Percentiles rank a stretch among this genome's conserved stretches.
Evolutionary conservation across 2,329 filamentous ascomycete species (phyloP).

Genomic region (Exophiala viscosa): DNA sequence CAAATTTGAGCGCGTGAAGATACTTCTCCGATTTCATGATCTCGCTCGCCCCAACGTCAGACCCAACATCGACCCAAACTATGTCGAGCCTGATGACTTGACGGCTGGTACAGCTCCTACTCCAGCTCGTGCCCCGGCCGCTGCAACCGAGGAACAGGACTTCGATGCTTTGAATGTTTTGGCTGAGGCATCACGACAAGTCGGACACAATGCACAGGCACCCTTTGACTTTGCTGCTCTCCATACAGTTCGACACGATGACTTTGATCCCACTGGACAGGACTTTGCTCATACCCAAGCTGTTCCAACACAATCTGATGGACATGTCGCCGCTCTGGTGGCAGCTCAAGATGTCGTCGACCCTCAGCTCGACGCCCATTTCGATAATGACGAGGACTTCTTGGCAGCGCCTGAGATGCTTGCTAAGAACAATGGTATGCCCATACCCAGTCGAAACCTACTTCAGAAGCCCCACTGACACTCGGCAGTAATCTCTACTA

Average conservation of each 20-base stretch:
- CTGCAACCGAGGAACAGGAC: constrained; percentile 50
- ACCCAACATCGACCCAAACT: constrained; percentile 36
- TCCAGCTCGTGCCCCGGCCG: constrained; percentile 25
- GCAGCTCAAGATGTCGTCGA: not conserved
- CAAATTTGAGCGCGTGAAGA: constrained; percentile 69
- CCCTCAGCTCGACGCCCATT: not conserved
- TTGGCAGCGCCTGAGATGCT: not conserved
- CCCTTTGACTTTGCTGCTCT: constrained; percentile 2
- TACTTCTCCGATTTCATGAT: constrained; percentile 68
- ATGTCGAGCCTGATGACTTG: not conserved
- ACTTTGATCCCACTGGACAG: no score
- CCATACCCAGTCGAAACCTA: not conserved
- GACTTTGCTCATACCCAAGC: no score
- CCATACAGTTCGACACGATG: not conserved
- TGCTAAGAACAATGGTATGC: not conserved
- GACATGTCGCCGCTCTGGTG: no score
- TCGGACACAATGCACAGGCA: constrained; percentile 43
- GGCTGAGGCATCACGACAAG: constrained; percentile 79
- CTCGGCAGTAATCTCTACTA: constrained; percentile 36
- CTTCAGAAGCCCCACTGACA: not conserved
- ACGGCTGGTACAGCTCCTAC: no score
- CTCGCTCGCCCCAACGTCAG: constrained; percentile 47
- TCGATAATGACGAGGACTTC: not conserved
- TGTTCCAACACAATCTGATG: not conserved
- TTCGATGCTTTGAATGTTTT: constrained; percentile 82